Evolutionary conservation across 805 yeast genomes (phyloP).

Genomic region (Pichia sporocuriosa): DNA sequence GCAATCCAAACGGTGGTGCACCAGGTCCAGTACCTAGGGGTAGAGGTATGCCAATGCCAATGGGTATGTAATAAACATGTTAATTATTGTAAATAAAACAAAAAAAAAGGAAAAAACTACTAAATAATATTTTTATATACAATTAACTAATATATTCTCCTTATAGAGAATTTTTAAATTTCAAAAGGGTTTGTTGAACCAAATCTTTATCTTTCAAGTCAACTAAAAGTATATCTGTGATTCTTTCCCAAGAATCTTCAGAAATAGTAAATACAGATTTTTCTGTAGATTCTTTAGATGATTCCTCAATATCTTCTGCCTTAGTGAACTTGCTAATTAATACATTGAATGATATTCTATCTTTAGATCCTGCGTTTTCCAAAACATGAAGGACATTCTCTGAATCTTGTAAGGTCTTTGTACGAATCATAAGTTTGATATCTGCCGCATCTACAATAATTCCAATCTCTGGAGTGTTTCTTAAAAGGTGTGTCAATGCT

Average conservation of each 20-base stretch:
- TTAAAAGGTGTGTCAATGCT: slow-evolving; percentile 26
- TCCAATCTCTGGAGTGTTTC: slow-evolving; percentile 23
- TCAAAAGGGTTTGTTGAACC: not conserved
- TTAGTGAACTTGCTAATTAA: slow-evolving; percentile 11
- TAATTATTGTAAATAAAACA: no score
- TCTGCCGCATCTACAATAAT: slow-evolving; percentile 28
- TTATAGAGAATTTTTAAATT: slow-evolving; percentile 6
- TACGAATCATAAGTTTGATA: slow-evolving; percentile 42
- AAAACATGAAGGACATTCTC: slow-evolving; percentile 23
- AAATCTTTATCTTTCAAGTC: slow-evolving; percentile 5
- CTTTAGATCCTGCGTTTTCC: slow-evolving; percentile 1
- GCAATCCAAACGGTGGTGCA: slow-evolving; percentile 36
- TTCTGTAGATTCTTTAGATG: not conserved
- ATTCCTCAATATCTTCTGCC: not conserved
- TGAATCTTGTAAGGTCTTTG: slow-evolving; percentile 44
- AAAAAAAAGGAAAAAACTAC: no score
- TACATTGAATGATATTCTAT: slow-evolving; percentile 12
- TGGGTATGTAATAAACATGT: slow-evolving; percentile 11
- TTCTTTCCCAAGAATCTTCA: slow-evolving; percentile 9
- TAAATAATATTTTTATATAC: not conserved
- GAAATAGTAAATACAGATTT: not conserved
- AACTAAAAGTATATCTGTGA: slow-evolving; percentile 5
- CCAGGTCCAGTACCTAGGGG: slow-evolving; percentile 39
- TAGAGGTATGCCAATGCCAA: slow-evolving; percentile 52
- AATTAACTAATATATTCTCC: not conserved